These are phyloP conservation scores for Neopestalotiopsis clavispora DNA, from an alignment of 2,329 filamentous ascomycete species.

Conservation along the genomic window DNA sequence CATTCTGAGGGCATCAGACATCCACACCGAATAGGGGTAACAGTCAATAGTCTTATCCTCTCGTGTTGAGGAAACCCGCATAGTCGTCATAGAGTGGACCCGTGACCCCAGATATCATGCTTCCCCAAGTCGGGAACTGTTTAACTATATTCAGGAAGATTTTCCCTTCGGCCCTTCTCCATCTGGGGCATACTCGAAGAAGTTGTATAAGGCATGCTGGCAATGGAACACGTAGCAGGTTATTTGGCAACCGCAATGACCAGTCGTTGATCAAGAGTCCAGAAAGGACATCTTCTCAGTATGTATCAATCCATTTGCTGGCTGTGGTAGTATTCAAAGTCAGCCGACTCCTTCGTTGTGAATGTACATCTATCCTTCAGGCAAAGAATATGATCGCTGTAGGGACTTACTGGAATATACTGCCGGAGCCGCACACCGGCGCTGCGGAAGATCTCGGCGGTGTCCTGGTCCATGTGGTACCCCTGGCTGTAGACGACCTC, in stretches of 20 bases:
- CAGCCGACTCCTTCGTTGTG: background rate
- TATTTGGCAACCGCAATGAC: background rate
- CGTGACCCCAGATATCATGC: background rate
- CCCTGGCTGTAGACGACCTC: slow-evolving; percentile 95
- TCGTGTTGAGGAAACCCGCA: background rate
- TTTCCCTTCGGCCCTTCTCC: background rate
- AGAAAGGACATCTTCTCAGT: slow-evolving; percentile 42
- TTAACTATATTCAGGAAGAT: background rate
- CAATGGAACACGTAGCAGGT: background rate
- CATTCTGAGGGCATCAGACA: background rate
- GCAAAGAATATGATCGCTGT: background rate
- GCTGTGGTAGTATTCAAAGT: slow-evolving; percentile 38
- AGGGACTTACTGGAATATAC: slow-evolving; percentile 75
- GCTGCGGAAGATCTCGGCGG: slow-evolving; percentile 80
- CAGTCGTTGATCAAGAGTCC: background rate
- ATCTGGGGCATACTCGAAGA: background rate
- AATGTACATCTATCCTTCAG: background rate
- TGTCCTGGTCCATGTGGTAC: slow-evolving; percentile 91
- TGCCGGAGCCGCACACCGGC: slow-evolving; percentile 86
- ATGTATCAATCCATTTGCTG: slow-evolving; percentile 58
- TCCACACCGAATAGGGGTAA: background rate
- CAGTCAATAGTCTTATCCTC: background rate
- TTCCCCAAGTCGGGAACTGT: background rate
- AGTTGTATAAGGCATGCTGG: background rate
- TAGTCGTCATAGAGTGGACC: background rate